These are phyloP conservation scores for button mushroom (Agaricus bisporus) DNA, from an alignment of 768 basidiomycete genomes.

Conservation along the genomic window DNA sequence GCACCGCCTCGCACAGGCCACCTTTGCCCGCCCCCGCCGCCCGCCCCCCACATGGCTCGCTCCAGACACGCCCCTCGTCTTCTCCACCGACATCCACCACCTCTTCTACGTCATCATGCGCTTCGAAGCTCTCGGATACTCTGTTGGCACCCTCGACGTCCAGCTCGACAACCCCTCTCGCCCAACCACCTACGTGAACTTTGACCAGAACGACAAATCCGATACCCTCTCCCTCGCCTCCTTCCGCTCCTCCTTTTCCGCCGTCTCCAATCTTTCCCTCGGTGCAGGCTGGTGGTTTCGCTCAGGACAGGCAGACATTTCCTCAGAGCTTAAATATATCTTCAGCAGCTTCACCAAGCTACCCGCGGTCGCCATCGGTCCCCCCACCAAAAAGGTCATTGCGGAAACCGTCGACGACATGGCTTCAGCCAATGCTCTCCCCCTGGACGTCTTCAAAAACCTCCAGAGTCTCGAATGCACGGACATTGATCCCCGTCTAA, in stretches of 20 bases:
- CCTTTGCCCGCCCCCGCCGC: slow-evolving; percentile 40
- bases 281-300: slow-evolving; percentile 70
- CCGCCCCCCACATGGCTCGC: slow-evolving; percentile 29
- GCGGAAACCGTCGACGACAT: slow-evolving; percentile 64
- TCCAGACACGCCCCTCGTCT: slow-evolving; percentile 46
- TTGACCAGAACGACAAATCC: slow-evolving; percentile 50
- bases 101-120: slow-evolving; percentile 87
- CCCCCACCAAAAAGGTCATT: slow-evolving; percentile 61
- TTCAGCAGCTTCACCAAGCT: slow-evolving; percentile 90
- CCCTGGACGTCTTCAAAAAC: slow-evolving; percentile 82
- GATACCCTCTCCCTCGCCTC: slow-evolving; percentile 73
- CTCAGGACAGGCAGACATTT: slow-evolving; percentile 50
- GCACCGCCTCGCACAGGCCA: slow-evolving; percentile 62
- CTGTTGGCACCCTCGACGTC: slow-evolving; percentile 77
- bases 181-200: slow-evolving; percentile 70
- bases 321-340: slow-evolving; percentile 76
- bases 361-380: slow-evolving; percentile 65
- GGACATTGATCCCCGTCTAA: slow-evolving; percentile 76
- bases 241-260: slow-evolving; percentile 70
- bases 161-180: slow-evolving; percentile 66
- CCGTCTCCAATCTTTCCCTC: slow-evolving; percentile 69
- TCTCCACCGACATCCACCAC: slow-evolving; percentile 72
- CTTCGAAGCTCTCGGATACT: slow-evolving; percentile 72
- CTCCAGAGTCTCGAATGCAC: slow-evolving; percentile 67
- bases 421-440: slow-evolving; percentile 69